Base-by-base conservation (phyloP, 805 yeast species). In the Metschnikowia baotianmanensis region DNA sequence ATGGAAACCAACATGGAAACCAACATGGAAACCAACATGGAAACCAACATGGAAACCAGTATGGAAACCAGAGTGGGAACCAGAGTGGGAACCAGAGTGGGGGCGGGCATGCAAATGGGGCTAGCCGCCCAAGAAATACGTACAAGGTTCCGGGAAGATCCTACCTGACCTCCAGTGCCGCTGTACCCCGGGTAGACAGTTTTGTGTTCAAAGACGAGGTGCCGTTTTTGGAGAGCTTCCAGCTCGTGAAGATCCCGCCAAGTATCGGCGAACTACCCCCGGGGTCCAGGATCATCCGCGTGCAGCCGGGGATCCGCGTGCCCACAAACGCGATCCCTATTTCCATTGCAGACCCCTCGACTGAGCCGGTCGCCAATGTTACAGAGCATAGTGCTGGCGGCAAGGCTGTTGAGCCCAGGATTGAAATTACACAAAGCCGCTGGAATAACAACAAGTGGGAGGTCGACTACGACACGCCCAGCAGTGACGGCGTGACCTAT, bases 311-410 rank as follows among this genome's bases (percentile, higher is more conserved):
- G 1, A 45, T 50, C 42, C 49, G 46, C 7, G 35, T 61, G 8
- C 69, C 70, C 3, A 36, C 41, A 3, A 63, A 63, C 19, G 67
- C 68, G 7, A 54, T 61, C 6, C 57, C 61, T 3, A 38, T 59
- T 6, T 51, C 51, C 9, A 31, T 46, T 18, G 44, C 43, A 7
- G 48, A 34, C 7, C 15, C 18, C 25, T 8, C 10, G 18, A 9
- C 8, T 19, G 33, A 8, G 20, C 32, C 19, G 12, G 32, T 18
- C 16, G 30, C 30, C 16, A 16, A 10, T 11, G 16, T 15, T 9
- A 8, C 31, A 8, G 19, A 17, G 9, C 20, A 23, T 9, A 27
- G 20, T 21, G 16, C 7, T 12, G 20, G 5, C 21, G n/a, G 22
- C 21, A 22, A 26, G 15, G 31, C 6, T 15, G 9, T 16, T 12